Conservation (phyloP, 73 alveolate species). For the Blepharisma japonicum region DNA sequence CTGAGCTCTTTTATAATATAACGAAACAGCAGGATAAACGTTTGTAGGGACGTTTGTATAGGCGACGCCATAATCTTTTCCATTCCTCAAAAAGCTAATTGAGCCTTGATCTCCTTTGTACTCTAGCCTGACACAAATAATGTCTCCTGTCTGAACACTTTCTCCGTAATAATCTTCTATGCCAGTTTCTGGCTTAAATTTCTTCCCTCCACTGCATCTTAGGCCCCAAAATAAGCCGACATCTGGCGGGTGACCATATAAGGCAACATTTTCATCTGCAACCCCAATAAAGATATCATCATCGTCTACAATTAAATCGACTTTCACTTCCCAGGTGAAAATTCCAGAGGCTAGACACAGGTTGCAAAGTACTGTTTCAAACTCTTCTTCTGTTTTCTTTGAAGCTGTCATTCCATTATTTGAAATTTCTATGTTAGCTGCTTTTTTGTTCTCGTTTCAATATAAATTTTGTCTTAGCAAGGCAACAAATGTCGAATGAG, state of each 20-base stretch:
- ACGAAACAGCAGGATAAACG: slow-evolving; percentile 37
- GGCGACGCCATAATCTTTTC: slow-evolving; percentile 43
- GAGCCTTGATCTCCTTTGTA: slow-evolving; percentile 43
- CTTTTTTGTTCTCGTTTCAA: slow-evolving; percentile 39
- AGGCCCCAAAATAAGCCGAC: slow-evolving; percentile 42
- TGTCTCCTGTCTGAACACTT: slow-evolving; percentile 36
- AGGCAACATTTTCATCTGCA: slow-evolving; percentile 37
- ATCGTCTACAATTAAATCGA: slow-evolving; percentile 34
- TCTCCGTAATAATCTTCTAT: slow-evolving; percentile 37
- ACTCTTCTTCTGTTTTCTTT: slow-evolving; percentile 40
- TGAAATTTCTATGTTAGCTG: slow-evolving; percentile 31
- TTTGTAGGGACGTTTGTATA: slow-evolving; percentile 34
- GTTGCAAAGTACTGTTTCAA: slow-evolving; percentile 38
- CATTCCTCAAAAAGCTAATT: slow-evolving; percentile 41
- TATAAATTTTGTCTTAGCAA: slow-evolving; percentile 13
- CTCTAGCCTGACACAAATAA: slow-evolving; percentile 34
- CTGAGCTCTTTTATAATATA: slow-evolving; percentile 38
- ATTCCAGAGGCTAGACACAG: slow-evolving; percentile 33
- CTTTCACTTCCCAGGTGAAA: slow-evolving; percentile 45
- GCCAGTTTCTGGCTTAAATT: slow-evolving; percentile 33
- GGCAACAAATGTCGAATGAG: slow-evolving; percentile 5
- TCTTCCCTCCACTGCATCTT: slow-evolving; percentile 35
- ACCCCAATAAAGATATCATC: slow-evolving; percentile 48
- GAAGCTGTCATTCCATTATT: slow-evolving; percentile 36
- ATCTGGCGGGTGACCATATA: slow-evolving; percentile 21